Percentiles rank a stretch among this genome's conserved stretches.
phyloP scores from a whole-genome alignment of 345 rosid species.

The Linum lewisii region DNA sequence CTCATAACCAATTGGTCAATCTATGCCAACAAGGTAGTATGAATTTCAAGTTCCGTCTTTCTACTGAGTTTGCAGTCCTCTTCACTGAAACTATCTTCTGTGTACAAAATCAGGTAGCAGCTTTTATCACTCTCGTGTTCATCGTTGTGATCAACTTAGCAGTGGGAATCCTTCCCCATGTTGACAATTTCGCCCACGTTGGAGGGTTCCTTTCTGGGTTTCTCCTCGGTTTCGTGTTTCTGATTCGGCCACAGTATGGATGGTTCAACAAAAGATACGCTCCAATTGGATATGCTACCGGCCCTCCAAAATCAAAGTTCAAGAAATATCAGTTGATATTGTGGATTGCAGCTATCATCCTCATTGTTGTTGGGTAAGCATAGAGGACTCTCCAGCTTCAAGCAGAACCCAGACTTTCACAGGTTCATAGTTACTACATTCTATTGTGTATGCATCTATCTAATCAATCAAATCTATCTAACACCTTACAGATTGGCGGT shows the following conservation, averaged over 20 bases:
- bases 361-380: conserved; percentile 64
- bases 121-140: conserved; percentile 52
- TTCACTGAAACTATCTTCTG: conserved; percentile 5
- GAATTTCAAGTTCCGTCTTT: not conserved
- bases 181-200: conserved; percentile 96
- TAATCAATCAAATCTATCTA: not conserved
- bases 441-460: not conserved
- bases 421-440: not conserved
- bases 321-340: conserved; percentile 59
- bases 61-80: not conserved
- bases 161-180: conserved; percentile 85
- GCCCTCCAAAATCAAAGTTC: conserved; percentile 38
- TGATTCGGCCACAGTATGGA: conserved; percentile 82
- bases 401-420: not conserved
- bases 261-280: conserved; percentile 56
- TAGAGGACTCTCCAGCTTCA: too few species aligned
- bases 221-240: conserved; percentile 75
- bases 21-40: conserved; percentile 71
- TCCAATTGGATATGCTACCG: conserved; percentile 22
- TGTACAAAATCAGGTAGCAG: conserved; percentile 50
- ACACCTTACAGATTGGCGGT: conserved; percentile 37
- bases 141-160: conserved; percentile 74
- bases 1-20: conserved; percentile 92
- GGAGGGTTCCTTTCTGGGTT: conserved; percentile 92
- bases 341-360: conserved; percentile 66